Base-by-base conservation (phyloP, 192 early-diverging fungal genomes). In the Rhizophagus clarus region DNA sequence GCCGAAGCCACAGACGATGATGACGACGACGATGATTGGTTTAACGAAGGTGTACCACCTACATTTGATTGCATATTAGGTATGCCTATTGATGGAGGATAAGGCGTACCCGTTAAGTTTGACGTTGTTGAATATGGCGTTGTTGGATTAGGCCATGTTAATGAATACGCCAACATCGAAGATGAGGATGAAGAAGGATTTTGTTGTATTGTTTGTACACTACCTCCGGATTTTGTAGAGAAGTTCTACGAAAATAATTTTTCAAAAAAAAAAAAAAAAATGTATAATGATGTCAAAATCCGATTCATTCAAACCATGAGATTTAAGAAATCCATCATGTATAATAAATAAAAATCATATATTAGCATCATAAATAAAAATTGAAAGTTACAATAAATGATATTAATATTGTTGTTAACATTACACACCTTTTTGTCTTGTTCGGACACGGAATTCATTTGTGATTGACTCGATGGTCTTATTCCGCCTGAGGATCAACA, bases 171-270 rank as follows among this genome's bases (percentile, higher is more conserved):
- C 9, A 83, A 82, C 47, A 81, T 80, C 31, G 81, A 81, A 51
- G 81, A 75, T 62, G 42, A 45, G 42, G 87, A 77, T 8, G 75
- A 63, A 26, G 61, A 64, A 26, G 61, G 31, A 51, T 24, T 42
- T 76, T 62, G 75, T 76, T 76, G 75, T 24, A 34, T 24, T 17
- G 29, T 61, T 61, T 62, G 61, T 76, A 76, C 34, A 79, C 72
- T 81, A 72, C 81, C 82, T 62, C 85, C 76, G 22, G 81, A 81
- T 76, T 86, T 86, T 75, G 81, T 83, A 61, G 81, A 82, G 64
- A 82, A 86, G 61, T 81, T 86, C 85, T 86, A 80, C 26, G 61
- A n/a, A 22, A 37, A 7, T 37, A 7, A 37, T 37, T 37, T n/a
- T 61, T 61, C 12, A 12, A 45, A 12, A 45, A 45, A 45, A 45